Percentiles rank a stretch among this genome's conserved stretches.
Evolutionary conservation across 805 yeast genomes (phyloP).

Genomic region (Isabelozyma gotoi): DNA sequence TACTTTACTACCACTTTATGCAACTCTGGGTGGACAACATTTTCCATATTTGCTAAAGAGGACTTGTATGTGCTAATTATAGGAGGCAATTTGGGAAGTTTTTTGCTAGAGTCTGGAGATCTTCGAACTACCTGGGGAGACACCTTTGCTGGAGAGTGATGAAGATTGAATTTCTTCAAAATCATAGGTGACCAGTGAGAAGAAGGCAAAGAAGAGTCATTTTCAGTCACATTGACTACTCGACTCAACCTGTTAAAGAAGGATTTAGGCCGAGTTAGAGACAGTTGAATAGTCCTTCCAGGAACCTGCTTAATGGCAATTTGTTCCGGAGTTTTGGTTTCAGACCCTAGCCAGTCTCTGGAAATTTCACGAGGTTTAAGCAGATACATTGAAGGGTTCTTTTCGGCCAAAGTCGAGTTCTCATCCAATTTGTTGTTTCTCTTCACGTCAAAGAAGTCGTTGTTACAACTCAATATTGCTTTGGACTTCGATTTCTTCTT

Average conservation of each 20-base stretch:
- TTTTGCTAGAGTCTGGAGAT: conserved; percentile 4
- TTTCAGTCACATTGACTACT: neutral
- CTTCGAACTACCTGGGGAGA: neutral
- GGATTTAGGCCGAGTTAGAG: neutral
- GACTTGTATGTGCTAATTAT: neutral
- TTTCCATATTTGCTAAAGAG: neutral
- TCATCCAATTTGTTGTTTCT: neutral
- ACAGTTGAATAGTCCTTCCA: neutral
- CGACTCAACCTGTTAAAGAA: neutral
- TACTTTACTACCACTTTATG: conserved; percentile 24
- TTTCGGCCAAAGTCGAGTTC: neutral
- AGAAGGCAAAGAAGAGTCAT: neutral
- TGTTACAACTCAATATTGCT: conserved; percentile 3
- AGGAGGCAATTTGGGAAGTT: conserved; percentile 20
- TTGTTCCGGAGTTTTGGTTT: neutral
- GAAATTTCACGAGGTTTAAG: neutral
- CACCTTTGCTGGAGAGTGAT: conserved; percentile 6
- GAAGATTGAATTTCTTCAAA: conserved; percentile 31
- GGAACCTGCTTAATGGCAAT: neutral
- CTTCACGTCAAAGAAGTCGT: conserved; percentile 5
- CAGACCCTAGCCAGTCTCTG: too few species aligned
- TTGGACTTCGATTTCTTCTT: conserved; percentile 8
- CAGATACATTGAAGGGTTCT: neutral
- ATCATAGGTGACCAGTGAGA: conserved; percentile 26
- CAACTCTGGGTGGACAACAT: neutral